Evolutionary conservation across 2,329 filamentous ascomycete genomes (phyloP), one percentile per base, ranked within the genome.

Genomic region (Beauveria sp.): DNA sequence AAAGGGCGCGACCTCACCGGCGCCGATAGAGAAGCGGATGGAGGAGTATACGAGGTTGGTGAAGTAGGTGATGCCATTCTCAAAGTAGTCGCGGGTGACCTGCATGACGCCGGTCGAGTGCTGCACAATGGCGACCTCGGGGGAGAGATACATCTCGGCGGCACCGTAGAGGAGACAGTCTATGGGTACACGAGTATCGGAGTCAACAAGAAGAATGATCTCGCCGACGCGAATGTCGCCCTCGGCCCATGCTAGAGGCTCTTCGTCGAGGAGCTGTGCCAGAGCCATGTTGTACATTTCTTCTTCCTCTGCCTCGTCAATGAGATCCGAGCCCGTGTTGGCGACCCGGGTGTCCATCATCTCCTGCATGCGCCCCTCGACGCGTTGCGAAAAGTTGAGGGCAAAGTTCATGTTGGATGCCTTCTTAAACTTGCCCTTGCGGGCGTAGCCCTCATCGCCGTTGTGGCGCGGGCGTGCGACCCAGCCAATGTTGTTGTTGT

Each of bases 91-190:
- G 67, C 84, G 77, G 1, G 86, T 83, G 10, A 92, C 86, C 66
- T 91, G 86, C 88, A 92, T 91, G 63, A 92, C 88, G 28, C 87
- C 87, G 6, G 87, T 89, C 0, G 82, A 82, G 73, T 88, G 88
- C 70, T 91, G 88, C 62, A 90, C 79, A 67, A 91, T 89, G 20
- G 82, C 88, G 1, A 89, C 86, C 66, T 90, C 83, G 0, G 86
- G 87, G 16, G 81, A 86, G 65, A 83, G 78, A 65, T 87, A 84
- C 86, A 91, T 89, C 71, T 90, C 88, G 18, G 81, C 83, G 20
- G 85, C 86, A n/a, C 84, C 86, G 65, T 89, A 85, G 9, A 90
- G 75, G 14, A 90, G 77, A 65, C 86, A 90, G 66, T 90, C 86
- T 0, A 77, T 73, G 0, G 88, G 87, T 14, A 89, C 84, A 69